phyloP scores from a whole-genome alignment of 2,329 filamentous ascomycete species.

The Colletotrichum cuscutae region DNA sequence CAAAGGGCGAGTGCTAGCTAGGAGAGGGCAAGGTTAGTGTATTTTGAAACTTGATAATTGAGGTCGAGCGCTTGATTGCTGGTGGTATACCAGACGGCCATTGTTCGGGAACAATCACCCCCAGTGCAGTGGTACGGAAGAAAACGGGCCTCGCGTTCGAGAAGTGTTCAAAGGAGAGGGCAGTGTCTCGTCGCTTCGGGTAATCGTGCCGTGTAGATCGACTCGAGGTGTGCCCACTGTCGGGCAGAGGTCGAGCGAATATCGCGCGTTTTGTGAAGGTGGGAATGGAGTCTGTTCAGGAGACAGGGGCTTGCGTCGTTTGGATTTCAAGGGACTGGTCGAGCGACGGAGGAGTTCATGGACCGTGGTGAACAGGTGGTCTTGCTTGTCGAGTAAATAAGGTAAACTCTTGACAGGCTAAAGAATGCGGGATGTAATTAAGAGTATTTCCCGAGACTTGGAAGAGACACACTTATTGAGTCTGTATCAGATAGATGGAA shows the following conservation, averaged over 20 bases:
- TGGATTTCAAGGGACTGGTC: slow-evolving; percentile 1
- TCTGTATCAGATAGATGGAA: slow-evolving; percentile 15
- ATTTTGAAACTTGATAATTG: slow-evolving; percentile 17
- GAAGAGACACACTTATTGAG: background rate
- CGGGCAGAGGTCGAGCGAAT: background rate
- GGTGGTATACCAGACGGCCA: background rate
- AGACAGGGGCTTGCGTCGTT: slow-evolving; percentile 11
- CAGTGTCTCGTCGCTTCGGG: background rate
- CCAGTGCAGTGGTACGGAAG: background rate
- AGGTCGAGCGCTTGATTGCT: background rate
- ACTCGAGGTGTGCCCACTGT: background rate
- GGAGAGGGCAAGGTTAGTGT: background rate
- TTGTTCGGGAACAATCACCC: background rate
- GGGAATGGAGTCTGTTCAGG: background rate
- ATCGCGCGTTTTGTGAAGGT: slow-evolving; percentile 11
- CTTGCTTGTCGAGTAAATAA: background rate
- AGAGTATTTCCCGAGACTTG: background rate
- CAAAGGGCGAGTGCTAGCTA: background rate
- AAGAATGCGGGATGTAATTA: background rate
- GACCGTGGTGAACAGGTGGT: background rate
- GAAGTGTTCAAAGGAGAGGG: background rate
- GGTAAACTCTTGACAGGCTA: background rate
- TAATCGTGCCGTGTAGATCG: slow-evolving; percentile 19
- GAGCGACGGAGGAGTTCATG: background rate
- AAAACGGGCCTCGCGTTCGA: background rate